Conservation (phyloP, 83 land plant species). For the Thuja plicata region DNA sequence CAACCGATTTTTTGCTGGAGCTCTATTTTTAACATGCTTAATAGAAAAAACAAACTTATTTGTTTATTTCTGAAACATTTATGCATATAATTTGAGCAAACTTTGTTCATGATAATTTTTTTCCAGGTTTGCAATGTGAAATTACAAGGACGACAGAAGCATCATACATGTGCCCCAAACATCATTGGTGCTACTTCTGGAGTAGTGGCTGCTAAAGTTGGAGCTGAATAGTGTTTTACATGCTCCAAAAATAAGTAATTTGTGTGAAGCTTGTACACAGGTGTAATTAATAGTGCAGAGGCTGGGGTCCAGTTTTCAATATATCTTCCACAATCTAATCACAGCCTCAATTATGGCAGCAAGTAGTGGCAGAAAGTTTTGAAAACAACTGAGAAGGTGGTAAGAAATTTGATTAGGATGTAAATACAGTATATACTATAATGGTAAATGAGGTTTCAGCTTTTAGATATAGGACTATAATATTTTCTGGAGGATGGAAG, state of each 20-base stretch:
- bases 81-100: not conserved
- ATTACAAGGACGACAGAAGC: not conserved
- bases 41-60: not conserved
- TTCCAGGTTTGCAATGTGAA: constrained; percentile 6
- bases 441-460: not conserved
- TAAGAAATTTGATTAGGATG: not conserved
- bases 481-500: not conserved
- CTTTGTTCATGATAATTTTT: not conserved
- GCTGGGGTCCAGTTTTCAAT: not conserved
- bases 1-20: not conserved
- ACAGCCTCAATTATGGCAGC: not conserved
- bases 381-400: not conserved
- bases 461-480: not conserved
- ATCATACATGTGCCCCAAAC: not conserved
- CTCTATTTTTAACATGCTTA: not conserved
- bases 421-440: not conserved
- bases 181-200: not conserved
- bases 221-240: constrained; percentile 7
- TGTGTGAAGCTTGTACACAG: not conserved
- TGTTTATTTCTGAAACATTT: not conserved
- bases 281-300: not conserved
- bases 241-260: not conserved
- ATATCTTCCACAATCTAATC: not conserved
- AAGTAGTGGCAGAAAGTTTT: not conserved
- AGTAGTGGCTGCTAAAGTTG: not conserved